phyloP scores from a whole-genome alignment of 2,329 filamentous ascomycete genomes.

The Akanthomyces muscarius region DNA sequence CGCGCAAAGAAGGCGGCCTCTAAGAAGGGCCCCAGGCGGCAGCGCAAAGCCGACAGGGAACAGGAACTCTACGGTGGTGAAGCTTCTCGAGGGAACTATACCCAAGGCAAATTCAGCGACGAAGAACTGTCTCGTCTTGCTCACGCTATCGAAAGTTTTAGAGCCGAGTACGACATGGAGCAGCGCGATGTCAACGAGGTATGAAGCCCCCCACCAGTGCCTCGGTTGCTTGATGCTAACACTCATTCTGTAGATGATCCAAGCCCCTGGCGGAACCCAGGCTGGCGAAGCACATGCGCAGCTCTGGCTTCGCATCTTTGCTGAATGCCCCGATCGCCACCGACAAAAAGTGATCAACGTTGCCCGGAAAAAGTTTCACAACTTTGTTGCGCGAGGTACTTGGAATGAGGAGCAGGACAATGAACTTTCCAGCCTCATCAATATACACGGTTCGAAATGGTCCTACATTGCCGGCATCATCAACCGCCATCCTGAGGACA shows the following conservation, averaged over 20 bases:
- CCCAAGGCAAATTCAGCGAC: conserved; percentile 41
- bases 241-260: conserved; percentile 31
- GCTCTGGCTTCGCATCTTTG: conserved; percentile 49
- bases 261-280: conserved; percentile 33
- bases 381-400: conserved; percentile 53
- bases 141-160: conserved; percentile 41
- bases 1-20: conserved; percentile 10
- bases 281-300: conserved; percentile 35
- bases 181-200: conserved; percentile 46
- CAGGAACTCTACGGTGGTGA: conserved; percentile 24
- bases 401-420: conserved; percentile 37
- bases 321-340: conserved; percentile 46
- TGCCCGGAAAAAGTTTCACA: conserved; percentile 62
- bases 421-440: conserved; percentile 34
- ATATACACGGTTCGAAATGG: conserved; percentile 50
- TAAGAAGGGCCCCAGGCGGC: conserved; percentile 9
- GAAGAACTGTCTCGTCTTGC: conserved; percentile 41
- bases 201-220: conserved; percentile 26
- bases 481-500: conserved; percentile 61
- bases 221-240: conserved; percentile 20
- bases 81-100: conserved; percentile 23
- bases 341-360: conserved; percentile 52
- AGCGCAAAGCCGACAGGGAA: conserved; percentile 15
- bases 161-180: conserved; percentile 38
- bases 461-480: conserved; percentile 56